Evolutionary conservation across 352 stramenopile genomes (phyloP).

Genomic region (Pythium coloratum): DNA sequence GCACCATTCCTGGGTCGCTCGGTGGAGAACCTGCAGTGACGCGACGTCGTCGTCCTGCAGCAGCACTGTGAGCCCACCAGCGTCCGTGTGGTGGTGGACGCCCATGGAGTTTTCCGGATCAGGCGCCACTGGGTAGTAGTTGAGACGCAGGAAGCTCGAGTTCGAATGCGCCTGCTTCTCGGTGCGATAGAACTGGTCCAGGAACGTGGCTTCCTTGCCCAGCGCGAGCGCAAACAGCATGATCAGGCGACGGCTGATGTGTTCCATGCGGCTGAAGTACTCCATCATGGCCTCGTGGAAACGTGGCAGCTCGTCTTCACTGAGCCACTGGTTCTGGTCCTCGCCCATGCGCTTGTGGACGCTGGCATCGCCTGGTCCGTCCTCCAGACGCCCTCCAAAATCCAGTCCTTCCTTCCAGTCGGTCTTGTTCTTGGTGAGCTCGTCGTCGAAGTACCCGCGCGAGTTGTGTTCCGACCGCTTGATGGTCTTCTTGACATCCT

Average conservation of each 20-base stretch:
- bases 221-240: slow-evolving; percentile 65
- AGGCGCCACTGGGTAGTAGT: slow-evolving; percentile 85
- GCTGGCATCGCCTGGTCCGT: slow-evolving; percentile 38
- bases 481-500: slow-evolving; percentile 50
- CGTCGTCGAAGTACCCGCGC: slow-evolving; percentile 92
- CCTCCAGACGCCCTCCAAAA: slow-evolving; percentile 45
- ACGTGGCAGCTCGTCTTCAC: slow-evolving; percentile 38
- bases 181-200: slow-evolving; percentile 61
- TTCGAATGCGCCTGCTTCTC: slow-evolving; percentile 42
- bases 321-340: slow-evolving; percentile 86
- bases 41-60: slow-evolving; percentile 65
- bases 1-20: slow-evolving; percentile 45
- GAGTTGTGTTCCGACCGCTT: slow-evolving; percentile 82
- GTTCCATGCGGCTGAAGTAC: slow-evolving; percentile 54
- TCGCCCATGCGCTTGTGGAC: slow-evolving; percentile 67
- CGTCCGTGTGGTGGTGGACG: slow-evolving; percentile 64
- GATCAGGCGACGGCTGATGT: slow-evolving; percentile 51
- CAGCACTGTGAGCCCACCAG: slow-evolving; percentile 57
- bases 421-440: slow-evolving; percentile 92
- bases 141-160: slow-evolving; percentile 90
- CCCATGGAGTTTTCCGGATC: slow-evolving; percentile 51
- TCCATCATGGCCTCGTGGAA: slow-evolving; percentile 55
- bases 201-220: slow-evolving; percentile 48
- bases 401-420: slow-evolving; percentile 94
- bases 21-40: slow-evolving; percentile 57